These are phyloP conservation scores for Corylus avellana DNA, from an alignment of 306 rosid genomes.

Conservation along the genomic window DNA sequence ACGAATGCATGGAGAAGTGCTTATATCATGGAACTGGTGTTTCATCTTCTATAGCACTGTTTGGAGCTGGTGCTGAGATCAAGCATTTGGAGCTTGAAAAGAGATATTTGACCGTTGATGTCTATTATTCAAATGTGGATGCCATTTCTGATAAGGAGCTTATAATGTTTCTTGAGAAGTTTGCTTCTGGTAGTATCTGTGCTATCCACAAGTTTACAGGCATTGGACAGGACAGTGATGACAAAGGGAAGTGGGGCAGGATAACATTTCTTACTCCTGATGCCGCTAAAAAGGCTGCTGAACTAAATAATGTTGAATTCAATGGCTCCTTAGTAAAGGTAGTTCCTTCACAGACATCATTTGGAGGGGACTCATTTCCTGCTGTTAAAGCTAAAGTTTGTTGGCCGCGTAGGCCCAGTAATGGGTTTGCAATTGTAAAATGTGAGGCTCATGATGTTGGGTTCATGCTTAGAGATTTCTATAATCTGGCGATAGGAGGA, in stretches of 20 bases:
- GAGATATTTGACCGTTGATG: constrained; percentile 71
- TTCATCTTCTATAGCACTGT: constrained; percentile 68
- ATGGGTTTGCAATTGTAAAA: constrained; percentile 66
- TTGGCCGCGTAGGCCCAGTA: constrained; percentile 86
- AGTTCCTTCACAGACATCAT: constrained; percentile 54
- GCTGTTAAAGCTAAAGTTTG: constrained; percentile 76
- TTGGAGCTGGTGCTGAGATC: constrained; percentile 93
- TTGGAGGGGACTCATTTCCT: constrained; percentile 66
- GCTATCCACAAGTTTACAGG: constrained; percentile 57
- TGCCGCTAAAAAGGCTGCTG: constrained; percentile 62
- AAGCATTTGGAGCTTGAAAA: constrained; percentile 87
- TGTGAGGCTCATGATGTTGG: constrained; percentile 49
- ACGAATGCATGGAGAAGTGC: constrained; percentile 78
- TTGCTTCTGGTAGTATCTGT: constrained; percentile 59
- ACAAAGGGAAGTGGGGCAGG: constrained; percentile 62
- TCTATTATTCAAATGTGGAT: constrained; percentile 51
- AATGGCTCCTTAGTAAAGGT: constrained; percentile 59
- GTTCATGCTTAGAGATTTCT: constrained; percentile 58
- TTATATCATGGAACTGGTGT: constrained; percentile 68
- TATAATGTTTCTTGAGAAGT: constrained; percentile 67
- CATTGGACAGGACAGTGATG: constrained; percentile 47
- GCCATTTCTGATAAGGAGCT: constrained; percentile 73
- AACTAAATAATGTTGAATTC: constrained; percentile 50
- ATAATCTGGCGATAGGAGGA: constrained; percentile 60
- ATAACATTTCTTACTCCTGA: constrained; percentile 81